Percentiles rank a stretch among this genome's conserved stretches.
Conservation (phyloP, 768 basidiomycete genomes). For the Mycena alexandri region DNA sequence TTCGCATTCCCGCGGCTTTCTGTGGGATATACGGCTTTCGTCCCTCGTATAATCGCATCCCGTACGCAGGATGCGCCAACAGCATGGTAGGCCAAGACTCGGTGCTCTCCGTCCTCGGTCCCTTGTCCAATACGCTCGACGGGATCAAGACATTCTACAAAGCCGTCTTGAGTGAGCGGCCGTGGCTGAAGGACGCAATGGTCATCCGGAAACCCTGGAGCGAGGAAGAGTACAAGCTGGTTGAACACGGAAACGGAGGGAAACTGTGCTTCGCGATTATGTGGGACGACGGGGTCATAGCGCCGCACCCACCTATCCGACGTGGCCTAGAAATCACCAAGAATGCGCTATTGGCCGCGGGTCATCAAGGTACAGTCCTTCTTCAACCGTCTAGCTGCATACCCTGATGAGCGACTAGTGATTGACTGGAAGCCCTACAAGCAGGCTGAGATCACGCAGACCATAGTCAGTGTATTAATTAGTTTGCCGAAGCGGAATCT, state of each 20-base stretch:
- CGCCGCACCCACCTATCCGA: conserved; percentile 74
- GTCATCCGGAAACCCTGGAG: conserved; percentile 71
- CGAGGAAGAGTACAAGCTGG: conserved; percentile 69
- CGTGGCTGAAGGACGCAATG: conserved; percentile 78
- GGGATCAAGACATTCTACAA: conserved; percentile 78
- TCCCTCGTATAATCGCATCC: conserved; percentile 77
- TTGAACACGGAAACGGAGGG: conserved; percentile 66
- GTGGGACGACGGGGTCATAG: conserved; percentile 73
- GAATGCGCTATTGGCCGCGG: conserved; percentile 67
- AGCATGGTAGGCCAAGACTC: conserved; percentile 80
- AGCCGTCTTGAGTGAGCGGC: conserved; percentile 67
- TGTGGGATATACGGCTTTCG: conserved; percentile 80
- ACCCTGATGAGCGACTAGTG: conserved; percentile 53
- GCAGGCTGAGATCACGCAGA: conserved; percentile 59
- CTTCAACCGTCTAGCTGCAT: neutral
- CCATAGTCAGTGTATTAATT: conserved; percentile 50
- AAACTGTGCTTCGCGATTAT: conserved; percentile 70
- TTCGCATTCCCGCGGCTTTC: conserved; percentile 78
- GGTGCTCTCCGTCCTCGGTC: conserved; percentile 79
- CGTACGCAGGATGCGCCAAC: conserved; percentile 76
- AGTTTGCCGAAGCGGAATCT: neutral
- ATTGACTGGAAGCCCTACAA: conserved; percentile 76
- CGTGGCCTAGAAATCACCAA: conserved; percentile 71
- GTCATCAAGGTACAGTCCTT: conserved; percentile 68
- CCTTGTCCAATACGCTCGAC: conserved; percentile 67